A percentile compares a stretch with the other conserved stretches of the same genome.
These are phyloP conservation scores for Marchantia paleacea DNA, from an alignment of 225 moss, liverwort and hornwort genomes.

Conservation along the genomic window DNA sequence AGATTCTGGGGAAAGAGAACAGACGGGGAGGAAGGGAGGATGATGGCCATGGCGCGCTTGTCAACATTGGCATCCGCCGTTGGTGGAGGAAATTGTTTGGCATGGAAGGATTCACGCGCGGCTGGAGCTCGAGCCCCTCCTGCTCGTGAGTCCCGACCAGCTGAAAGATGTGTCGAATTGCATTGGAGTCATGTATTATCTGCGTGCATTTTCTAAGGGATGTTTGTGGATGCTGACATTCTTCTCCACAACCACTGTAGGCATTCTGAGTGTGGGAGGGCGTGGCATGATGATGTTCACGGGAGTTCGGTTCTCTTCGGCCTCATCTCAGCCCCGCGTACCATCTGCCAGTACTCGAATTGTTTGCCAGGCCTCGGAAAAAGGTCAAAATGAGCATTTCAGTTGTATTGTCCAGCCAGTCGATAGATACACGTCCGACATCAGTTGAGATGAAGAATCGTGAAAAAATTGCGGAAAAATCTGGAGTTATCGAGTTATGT, in stretches of 20 bases:
- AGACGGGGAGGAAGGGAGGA: not conserved
- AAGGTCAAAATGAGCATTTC: slow-evolving; percentile 17
- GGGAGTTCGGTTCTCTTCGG: not conserved
- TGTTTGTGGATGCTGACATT: not conserved
- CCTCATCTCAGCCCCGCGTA: not conserved
- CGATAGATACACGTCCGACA: too few relatives aligned
- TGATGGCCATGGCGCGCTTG: slow-evolving; percentile 19
- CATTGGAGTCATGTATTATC: not conserved
- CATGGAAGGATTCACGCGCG: not conserved
- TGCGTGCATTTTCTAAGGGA: not conserved
- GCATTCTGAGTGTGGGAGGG: not conserved
- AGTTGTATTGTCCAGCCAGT: too few relatives aligned
- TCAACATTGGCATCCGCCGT: not conserved
- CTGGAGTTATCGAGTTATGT: too few relatives aligned
- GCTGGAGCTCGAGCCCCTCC: not conserved
- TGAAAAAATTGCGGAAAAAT: too few relatives aligned
- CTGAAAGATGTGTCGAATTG: not conserved
- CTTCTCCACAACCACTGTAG: not conserved
- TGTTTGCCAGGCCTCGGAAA: slow-evolving; percentile 39
- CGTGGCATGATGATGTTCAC: not conserved
- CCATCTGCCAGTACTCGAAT: slow-evolving; percentile 3
- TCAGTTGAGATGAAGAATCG: too few relatives aligned
- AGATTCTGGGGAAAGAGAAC: too few relatives aligned
- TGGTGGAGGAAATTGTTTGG: not conserved
- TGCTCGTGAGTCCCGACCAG: not conserved